phyloP scores from a whole-genome alignment of 805 yeast species.

The Debaryomyces tyrocola region DNA sequence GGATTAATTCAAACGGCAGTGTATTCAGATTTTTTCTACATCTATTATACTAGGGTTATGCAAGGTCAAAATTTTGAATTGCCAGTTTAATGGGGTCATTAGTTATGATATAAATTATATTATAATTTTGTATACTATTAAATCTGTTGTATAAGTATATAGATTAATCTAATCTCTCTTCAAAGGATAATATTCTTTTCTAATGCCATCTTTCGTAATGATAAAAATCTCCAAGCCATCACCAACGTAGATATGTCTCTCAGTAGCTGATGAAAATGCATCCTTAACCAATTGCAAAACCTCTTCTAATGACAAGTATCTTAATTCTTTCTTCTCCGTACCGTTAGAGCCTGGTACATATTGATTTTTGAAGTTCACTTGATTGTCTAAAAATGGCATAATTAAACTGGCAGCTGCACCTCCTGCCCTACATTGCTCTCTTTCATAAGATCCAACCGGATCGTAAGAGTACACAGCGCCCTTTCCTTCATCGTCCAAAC shows the following conservation, averaged over 20 bases:
- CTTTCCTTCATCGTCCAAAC: constrained; percentile 85
- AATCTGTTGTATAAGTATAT: neutral
- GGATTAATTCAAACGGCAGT: constrained; percentile 84
- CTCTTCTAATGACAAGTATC: constrained; percentile 75
- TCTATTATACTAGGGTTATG: constrained; percentile 78
- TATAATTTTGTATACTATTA: neutral
- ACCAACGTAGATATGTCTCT: constrained; percentile 98
- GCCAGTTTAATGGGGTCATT: constrained; percentile 44
- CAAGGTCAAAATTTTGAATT: constrained; percentile 75
- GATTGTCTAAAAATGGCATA: constrained; percentile 97
- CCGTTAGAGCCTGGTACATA: constrained; percentile 78
- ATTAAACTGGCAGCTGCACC: constrained; percentile 96
- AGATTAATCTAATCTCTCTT: constrained; percentile 84
- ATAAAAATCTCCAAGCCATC: constrained; percentile 90
- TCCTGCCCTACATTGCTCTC: constrained; percentile 97
- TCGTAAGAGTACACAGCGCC: constrained; percentile 96
- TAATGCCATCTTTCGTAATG: constrained; percentile 90
- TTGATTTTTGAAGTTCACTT: constrained; percentile 94
- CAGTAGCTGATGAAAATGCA: constrained; percentile 95
- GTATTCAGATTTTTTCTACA: constrained; percentile 93
- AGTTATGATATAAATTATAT: neutral
- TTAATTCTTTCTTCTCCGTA: constrained; percentile 55
- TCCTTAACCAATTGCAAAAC: constrained; percentile 86
- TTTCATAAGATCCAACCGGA: constrained; percentile 96
- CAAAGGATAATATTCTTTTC: constrained; percentile 78